A percentile compares a stretch with the other conserved stretches of the same genome.
Evolutionary conservation across 2,329 filamentous ascomycete species (phyloP).

Genomic region (Cercospora nicotianae): DNA sequence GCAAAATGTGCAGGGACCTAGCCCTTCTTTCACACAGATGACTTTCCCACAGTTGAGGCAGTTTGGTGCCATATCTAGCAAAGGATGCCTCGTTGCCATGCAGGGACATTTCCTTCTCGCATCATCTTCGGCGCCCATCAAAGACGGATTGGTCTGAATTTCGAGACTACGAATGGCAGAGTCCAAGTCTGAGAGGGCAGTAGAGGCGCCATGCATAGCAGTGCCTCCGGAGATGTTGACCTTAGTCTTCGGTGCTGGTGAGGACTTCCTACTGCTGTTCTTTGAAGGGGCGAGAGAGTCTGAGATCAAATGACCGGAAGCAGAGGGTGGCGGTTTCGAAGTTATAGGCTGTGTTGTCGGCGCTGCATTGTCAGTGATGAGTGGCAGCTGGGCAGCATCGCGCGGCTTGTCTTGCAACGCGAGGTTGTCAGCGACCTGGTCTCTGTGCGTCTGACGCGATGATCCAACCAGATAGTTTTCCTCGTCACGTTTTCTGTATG

Average conservation of each 20-base stretch:
- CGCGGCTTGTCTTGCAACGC: conserved; percentile 53
- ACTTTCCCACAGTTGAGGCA: conserved; percentile 92
- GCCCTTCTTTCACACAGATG: conserved; percentile 87
- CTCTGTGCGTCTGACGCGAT: conserved; percentile 42
- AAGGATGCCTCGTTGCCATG: conserved; percentile 80
- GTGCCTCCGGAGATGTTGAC: conserved; percentile 72
- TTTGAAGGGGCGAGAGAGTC: conserved; percentile 58
- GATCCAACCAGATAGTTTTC: conserved; percentile 69
- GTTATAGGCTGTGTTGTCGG: conserved; percentile 45
- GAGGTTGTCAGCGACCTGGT: conserved; percentile 46
- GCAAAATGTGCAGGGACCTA: conserved; percentile 93
- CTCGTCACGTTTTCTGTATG: conserved; percentile 73
- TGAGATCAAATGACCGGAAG: conserved; percentile 76
- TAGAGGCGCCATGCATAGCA: conserved; percentile 78
- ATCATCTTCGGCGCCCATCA: conserved; percentile 51
- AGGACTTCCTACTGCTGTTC: conserved; percentile 51
- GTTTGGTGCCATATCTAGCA: conserved; percentile 89
- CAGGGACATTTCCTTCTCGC: conserved; percentile 75
- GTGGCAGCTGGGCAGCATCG: conserved; percentile 48
- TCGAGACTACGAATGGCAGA: conserved; percentile 87
- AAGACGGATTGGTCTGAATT: conserved; percentile 81
- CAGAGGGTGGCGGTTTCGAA: conserved; percentile 62
- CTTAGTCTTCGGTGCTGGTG: conserved; percentile 59
- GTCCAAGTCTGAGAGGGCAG: conserved; percentile 65
- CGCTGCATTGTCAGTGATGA: conserved; percentile 47